A percentile compares a stretch with the other conserved stretches of the same genome.
These are phyloP conservation scores for Botrytis fabae DNA, from an alignment of 2,329 filamentous ascomycete species.

Conservation along the genomic window DNA sequence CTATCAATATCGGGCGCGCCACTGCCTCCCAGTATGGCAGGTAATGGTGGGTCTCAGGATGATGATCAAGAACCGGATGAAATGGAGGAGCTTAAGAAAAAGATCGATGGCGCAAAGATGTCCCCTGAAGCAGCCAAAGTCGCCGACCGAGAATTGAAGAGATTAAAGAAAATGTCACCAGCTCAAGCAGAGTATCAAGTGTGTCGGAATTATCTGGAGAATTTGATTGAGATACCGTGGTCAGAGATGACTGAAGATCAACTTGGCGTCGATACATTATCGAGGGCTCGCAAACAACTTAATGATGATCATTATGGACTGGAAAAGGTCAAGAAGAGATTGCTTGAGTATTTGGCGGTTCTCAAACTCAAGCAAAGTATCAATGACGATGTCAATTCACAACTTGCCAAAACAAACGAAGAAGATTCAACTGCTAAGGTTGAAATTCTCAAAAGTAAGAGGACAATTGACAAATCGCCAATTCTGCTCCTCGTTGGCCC, in stretches of 20 bases:
- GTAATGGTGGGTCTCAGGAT: constrained; percentile 42
- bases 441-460: constrained; percentile 74
- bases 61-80: constrained; percentile 86
- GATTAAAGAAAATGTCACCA: constrained; percentile 92
- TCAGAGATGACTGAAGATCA: constrained; percentile 79
- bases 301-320: constrained; percentile 96
- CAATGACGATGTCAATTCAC: constrained; percentile 77
- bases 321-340: constrained; percentile 93
- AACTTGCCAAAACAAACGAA: constrained; percentile 69
- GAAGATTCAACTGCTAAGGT: constrained; percentile 59
- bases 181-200: constrained; percentile 96
- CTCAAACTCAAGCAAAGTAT: constrained; percentile 89
- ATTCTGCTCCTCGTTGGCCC: constrained; percentile 92
- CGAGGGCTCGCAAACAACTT: constrained; percentile 80
- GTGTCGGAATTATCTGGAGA: constrained; percentile 90
- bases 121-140: constrained; percentile 84
- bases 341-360: constrained; percentile 96
- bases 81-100: constrained; percentile 86
- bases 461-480: constrained; percentile 90
- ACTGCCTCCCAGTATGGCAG: constrained; percentile 31
- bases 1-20: constrained; percentile 33
- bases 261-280: constrained; percentile 76
- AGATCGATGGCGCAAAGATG: constrained; percentile 76
- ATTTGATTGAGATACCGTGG: constrained; percentile 92
- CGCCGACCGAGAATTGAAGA: constrained; percentile 84